phyloP scores from a whole-genome alignment of 192 early-diverging fungal genomes.

The Coemansia sp. region DNA sequence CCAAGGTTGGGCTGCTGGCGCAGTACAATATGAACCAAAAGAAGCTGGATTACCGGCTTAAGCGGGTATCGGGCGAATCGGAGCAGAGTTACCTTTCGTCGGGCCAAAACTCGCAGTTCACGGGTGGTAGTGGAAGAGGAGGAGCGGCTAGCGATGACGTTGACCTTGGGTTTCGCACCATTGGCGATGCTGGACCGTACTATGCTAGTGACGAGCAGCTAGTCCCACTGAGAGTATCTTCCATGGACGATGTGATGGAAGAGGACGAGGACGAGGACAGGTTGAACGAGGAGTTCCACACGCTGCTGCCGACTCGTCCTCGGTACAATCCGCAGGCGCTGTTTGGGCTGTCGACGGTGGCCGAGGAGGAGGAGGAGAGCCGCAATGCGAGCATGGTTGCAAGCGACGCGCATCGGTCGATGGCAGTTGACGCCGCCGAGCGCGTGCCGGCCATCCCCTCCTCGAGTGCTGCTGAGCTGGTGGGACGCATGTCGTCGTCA shows the following conservation, averaged over 20 bases:
- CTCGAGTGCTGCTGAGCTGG: neutral
- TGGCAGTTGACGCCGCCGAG: neutral
- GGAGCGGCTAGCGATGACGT: neutral
- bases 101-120: slow-evolving; percentile 10
- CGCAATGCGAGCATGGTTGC: slow-evolving; percentile 25
- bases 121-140: neutral
- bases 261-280: slow-evolving; percentile 8
- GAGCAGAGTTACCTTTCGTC: slow-evolving; percentile 26
- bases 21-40: slow-evolving; percentile 46
- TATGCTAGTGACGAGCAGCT: neutral
- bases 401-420: slow-evolving; percentile 10
- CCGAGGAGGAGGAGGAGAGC: slow-evolving; percentile 47
- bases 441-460: neutral
- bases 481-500: neutral
- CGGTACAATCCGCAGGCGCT: slow-evolving; percentile 30
- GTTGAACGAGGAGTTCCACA: slow-evolving; percentile 18
- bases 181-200: slow-evolving; percentile 11
- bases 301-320: slow-evolving; percentile 36
- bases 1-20: slow-evolving; percentile 40
- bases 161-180: slow-evolving; percentile 30
- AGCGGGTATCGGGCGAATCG: slow-evolving; percentile 15
- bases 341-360: slow-evolving; percentile 45
- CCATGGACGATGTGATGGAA: neutral
- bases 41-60: slow-evolving; percentile 18
- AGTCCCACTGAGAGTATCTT: neutral